These are phyloP conservation scores for Euphorbia schlechtendalii DNA, from an alignment of 441 rosid species.

Conservation along the genomic window DNA sequence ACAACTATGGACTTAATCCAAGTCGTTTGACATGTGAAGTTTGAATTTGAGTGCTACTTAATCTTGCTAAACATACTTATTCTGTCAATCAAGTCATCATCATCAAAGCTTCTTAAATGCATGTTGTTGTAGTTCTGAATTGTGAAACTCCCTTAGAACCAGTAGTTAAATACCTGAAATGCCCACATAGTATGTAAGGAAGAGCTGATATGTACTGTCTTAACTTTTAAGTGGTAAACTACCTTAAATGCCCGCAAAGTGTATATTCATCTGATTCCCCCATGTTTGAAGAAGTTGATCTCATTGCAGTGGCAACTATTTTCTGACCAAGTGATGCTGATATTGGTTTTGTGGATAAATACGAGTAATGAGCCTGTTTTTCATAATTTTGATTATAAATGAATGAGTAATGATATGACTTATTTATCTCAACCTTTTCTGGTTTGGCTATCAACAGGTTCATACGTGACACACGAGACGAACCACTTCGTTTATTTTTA, in stretches of 20 bases:
- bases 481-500: conserved; percentile 94
- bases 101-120: neutral
- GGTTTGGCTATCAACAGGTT: conserved; percentile 42
- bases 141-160: neutral
- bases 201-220: neutral
- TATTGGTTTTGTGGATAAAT: neutral
- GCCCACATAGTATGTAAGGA: neutral
- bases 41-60: too few species aligned
- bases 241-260: neutral
- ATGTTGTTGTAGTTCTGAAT: neutral
- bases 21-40: too few species aligned
- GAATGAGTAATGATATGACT: too few species aligned
- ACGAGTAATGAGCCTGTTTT: neutral
- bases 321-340: neutral
- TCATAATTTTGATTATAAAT: neutral
- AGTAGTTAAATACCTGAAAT: neutral
- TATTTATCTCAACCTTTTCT: neutral
- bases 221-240: neutral
- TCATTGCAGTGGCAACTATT: neutral
- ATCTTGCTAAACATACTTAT: neutral
- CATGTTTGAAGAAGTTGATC: neutral
- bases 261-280: neutral
- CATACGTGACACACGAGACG: conserved; percentile 96
- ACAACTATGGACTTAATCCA: too few species aligned
- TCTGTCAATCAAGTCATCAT: neutral